Evolutionary conservation across 2,329 filamentous ascomycete genomes (phyloP).

Genomic region (Neurospora sp.): DNA sequence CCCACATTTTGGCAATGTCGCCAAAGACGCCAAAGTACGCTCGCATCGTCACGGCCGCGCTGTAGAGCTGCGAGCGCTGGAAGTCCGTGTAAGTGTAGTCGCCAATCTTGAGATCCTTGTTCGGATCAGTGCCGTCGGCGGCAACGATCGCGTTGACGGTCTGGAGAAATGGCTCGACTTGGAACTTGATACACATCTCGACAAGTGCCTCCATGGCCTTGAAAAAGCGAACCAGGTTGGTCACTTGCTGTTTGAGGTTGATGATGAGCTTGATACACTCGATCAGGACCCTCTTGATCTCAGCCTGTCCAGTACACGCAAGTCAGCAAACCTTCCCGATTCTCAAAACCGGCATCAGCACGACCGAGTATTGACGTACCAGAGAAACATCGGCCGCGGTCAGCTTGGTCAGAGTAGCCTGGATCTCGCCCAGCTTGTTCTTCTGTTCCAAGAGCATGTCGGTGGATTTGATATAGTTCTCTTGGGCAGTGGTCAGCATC

Average conservation of each 20-base stretch:
- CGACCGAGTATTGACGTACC: neutral
- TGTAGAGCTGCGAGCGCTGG: conserved; percentile 2
- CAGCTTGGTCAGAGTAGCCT: neutral
- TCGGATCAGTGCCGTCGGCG: neutral
- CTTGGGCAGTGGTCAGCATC: conserved; percentile 1
- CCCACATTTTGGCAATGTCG: conserved; percentile 1
- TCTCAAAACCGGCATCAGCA: neutral
- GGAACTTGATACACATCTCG: conserved; percentile 1
- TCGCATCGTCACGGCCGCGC: neutral
- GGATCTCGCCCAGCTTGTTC: conserved; percentile 1
- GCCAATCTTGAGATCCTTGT: conserved; percentile 2
- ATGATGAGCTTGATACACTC: conserved; percentile 3
- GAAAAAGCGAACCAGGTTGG: conserved; percentile 2
- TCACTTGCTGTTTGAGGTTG: conserved; percentile 1
- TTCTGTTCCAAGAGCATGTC: neutral
- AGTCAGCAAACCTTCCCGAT: neutral
- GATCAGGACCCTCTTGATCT: conserved; percentile 1
- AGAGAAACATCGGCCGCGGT: neutral
- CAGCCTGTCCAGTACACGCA: neutral
- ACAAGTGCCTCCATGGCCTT: neutral
- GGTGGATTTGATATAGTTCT: neutral
- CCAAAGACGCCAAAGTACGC: neutral
- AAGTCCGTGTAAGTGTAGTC: neutral
- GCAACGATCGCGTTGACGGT: neutral
- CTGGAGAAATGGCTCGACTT: conserved; percentile 1